Percentiles rank a stretch among this genome's conserved stretches.
phyloP scores from a whole-genome alignment of 306 rosid genomes.

The Inga leiocalycina region DNA sequence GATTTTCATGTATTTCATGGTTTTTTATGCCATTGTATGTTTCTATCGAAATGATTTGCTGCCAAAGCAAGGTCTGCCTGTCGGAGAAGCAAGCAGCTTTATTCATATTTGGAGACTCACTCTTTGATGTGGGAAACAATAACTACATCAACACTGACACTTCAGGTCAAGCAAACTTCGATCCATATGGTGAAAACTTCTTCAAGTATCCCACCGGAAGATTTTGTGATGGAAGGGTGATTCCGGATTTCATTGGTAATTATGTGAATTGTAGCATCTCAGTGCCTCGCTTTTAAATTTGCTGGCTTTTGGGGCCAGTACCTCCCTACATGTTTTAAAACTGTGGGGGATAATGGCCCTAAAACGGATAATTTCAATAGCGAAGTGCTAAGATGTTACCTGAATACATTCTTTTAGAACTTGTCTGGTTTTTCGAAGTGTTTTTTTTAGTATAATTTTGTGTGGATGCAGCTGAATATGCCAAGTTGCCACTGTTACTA shows the following conservation, averaged over 20 bases:
- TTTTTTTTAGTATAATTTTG: background rate
- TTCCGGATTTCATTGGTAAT: conserved; percentile 41
- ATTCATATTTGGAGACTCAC: conserved; percentile 61
- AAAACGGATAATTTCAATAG: too few relatives aligned
- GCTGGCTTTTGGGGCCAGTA: too few relatives aligned
- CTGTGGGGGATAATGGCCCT: too few relatives aligned
- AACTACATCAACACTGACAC: conserved; percentile 49
- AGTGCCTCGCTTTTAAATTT: too few relatives aligned
- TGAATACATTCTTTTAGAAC: background rate
- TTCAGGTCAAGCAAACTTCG: conserved; percentile 12
- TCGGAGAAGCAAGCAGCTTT: conserved; percentile 1
- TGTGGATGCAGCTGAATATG: conserved; percentile 43
- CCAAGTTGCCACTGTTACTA: conserved; percentile 23
- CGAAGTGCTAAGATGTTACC: too few relatives aligned
- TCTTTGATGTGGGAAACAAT: conserved; percentile 55
- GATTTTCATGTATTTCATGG: background rate
- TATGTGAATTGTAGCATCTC: too few relatives aligned
- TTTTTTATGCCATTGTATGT: background rate
- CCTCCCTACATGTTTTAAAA: too few relatives aligned
- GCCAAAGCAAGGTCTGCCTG: background rate
- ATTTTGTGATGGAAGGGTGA: conserved; percentile 44
- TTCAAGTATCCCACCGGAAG: conserved; percentile 49
- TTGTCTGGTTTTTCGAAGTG: background rate
- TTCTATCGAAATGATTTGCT: background rate
- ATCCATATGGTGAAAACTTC: conserved; percentile 48